Evolutionary conservation across 495 filamentous ascomycete genomes (phyloP).

Genomic region (Lepraria neglecta): DNA sequence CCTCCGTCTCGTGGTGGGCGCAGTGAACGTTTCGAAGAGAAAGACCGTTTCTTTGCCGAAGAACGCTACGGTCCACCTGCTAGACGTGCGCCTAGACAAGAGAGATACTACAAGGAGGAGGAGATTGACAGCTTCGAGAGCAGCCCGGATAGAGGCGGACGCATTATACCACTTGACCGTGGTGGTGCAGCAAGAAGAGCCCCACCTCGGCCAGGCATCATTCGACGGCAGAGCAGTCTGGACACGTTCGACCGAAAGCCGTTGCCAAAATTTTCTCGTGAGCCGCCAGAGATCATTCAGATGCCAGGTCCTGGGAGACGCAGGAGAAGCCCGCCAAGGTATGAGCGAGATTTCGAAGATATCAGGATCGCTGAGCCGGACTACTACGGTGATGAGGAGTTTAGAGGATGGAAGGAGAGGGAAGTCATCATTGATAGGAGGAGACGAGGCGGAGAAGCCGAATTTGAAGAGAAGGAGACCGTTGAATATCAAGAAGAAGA

Average conservation of each 20-base stretch:
- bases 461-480: slow-evolving; percentile 29
- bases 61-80: slow-evolving; percentile 52
- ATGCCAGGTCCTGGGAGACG: slow-evolving; percentile 35
- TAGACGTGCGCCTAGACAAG: slow-evolving; percentile 40
- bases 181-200: slow-evolving; percentile 10
- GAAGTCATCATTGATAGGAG: slow-evolving; percentile 39
- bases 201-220: slow-evolving; percentile 46
- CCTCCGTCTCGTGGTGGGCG: slow-evolving; percentile 35
- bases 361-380: slow-evolving; percentile 63
- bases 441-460: slow-evolving; percentile 36
- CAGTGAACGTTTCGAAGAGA: slow-evolving; percentile 47
- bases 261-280: slow-evolving; percentile 45
- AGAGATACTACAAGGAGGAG: slow-evolving; percentile 44
- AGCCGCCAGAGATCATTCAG: slow-evolving; percentile 35
- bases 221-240: slow-evolving; percentile 61
- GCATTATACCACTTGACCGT: slow-evolving; percentile 12
- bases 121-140: slow-evolving; percentile 38
- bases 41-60: slow-evolving; percentile 47
- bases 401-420: slow-evolving; percentile 52
- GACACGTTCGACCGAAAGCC: slow-evolving; percentile 69
- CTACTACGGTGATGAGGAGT: slow-evolving; percentile 62
- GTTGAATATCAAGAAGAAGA: slow-evolving; percentile 37
- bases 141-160: slow-evolving; percentile 34
- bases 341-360: slow-evolving; percentile 53
- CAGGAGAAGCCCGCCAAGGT: slow-evolving; percentile 38